Conservation (phyloP, 805 yeast genomes). For the Diddensiella caesifluorescens region DNA sequence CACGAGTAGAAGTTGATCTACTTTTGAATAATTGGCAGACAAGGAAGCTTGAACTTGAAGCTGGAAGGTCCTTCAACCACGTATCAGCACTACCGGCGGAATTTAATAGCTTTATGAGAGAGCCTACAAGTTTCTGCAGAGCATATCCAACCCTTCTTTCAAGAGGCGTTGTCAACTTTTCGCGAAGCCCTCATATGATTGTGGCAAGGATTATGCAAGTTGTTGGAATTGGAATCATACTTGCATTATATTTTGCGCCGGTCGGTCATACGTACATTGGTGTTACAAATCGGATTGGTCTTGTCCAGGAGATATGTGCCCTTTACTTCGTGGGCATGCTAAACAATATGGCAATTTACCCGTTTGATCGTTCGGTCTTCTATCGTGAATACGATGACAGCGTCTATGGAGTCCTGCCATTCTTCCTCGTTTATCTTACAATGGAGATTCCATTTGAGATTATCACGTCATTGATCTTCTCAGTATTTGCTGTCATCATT, state of each 20-base stretch:
- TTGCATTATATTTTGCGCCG: slow-evolving; percentile 65
- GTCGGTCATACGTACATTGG: slow-evolving; percentile 43
- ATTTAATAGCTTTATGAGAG: slow-evolving; percentile 31
- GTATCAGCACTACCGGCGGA: slow-evolving; percentile 19
- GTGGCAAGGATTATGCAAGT: slow-evolving; percentile 62
- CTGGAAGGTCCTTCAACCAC: neutral
- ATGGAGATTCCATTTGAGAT: slow-evolving; percentile 68
- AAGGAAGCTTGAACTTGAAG: neutral
- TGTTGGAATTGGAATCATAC: slow-evolving; percentile 55
- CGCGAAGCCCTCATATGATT: slow-evolving; percentile 51
- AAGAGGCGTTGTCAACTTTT: slow-evolving; percentile 41
- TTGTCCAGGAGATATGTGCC: slow-evolving; percentile 67
- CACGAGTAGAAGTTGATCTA: slow-evolving; percentile 38
- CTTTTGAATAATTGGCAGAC: slow-evolving; percentile 38
- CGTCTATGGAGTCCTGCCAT: slow-evolving; percentile 60
- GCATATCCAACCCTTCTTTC: slow-evolving; percentile 35
- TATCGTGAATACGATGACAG: slow-evolving; percentile 75
- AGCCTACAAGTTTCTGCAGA: slow-evolving; percentile 31
- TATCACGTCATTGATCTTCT: slow-evolving; percentile 50
- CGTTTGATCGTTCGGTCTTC: slow-evolving; percentile 65
- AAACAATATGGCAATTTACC: slow-evolving; percentile 70
- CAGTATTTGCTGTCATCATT: slow-evolving; percentile 59
- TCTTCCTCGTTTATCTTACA: slow-evolving; percentile 52
- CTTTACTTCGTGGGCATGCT: slow-evolving; percentile 76
- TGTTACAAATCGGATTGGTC: slow-evolving; percentile 63